Conservation (phyloP, 75 land plant species). For the Cryptomeria japonica region DNA sequence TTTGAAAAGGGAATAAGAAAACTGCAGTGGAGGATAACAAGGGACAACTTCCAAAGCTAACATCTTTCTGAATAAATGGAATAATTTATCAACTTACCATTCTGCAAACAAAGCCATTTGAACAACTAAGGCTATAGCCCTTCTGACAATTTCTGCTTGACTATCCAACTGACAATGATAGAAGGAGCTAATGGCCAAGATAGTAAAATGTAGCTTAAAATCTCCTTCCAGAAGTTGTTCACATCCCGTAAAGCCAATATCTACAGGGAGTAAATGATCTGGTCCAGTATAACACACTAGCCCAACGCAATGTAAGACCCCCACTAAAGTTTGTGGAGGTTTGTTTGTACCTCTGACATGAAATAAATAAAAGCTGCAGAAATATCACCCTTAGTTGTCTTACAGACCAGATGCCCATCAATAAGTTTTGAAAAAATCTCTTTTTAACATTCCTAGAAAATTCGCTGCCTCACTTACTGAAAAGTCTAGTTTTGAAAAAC, state of each 20-base stretch:
- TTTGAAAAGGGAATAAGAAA: too few relatives aligned
- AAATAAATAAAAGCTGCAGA: neutral
- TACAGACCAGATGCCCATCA: neutral
- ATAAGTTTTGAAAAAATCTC: neutral
- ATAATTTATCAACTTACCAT: neutral
- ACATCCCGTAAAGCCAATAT: neutral
- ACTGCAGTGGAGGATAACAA: neutral
- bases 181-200: too few relatives aligned
- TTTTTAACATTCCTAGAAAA: neutral
- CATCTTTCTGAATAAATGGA: neutral
- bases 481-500: neutral
- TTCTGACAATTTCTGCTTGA: neutral
- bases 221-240: neutral
- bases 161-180: neutral
- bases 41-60: neutral
- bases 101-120: neutral
- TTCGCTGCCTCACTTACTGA: too few relatives aligned
- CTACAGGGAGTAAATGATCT: neutral
- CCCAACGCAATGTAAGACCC: neutral
- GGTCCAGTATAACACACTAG: neutral
- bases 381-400: neutral
- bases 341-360: neutral
- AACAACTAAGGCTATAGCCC: neutral
- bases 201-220: neutral
- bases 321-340: too few relatives aligned